Base-by-base conservation (phyloP, 1,284 basidiomycete genomes). In the Coniferiporia sulphurascens region DNA sequence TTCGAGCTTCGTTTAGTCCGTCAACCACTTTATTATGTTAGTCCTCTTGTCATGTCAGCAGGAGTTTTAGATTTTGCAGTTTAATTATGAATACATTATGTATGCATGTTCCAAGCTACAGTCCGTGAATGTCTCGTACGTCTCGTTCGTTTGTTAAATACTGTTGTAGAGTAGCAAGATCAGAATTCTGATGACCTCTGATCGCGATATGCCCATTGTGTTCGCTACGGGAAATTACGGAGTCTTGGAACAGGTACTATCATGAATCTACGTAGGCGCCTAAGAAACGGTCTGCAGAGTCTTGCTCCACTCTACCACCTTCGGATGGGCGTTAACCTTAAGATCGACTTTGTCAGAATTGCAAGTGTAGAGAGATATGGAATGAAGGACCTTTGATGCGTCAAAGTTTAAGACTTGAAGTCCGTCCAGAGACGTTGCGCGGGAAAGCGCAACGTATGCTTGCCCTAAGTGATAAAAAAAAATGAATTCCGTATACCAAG, bases 361-460 rank as follows among this genome's bases (percentile, higher is more conserved):
- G 6, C 21, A 19, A 17, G 1, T 35, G 21, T 19, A 13, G 4
- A n/a, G 10, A 7, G 13, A 34, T 0, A 6, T 38, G 17, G 12
- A 15, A 55, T 57, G 66, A 60, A 62, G 27, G 27, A 86, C 87
- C 79, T 95, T 96, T 36, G 72, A 80, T 0, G 87, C 75, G 65
- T 91, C 83, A 71, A 99, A 99, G 45, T 91, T 86, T 3, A 91
- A 74, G 1, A 98, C 91, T 70, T 99, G 94, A 21, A 99, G 79
- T 0, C 95, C 93, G 8, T 95, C 88, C 49, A 99, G 76, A 8
- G 86, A 89, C 0, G 95, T 97, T 2, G 97, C 97, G 36, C 97
- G 92, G 21, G 95, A 97, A 15, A 99, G 79, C 0, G 97, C 96
- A 34, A 98, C 95, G 68, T 99, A 98, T 38, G 94, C 94, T 78